Evolutionary conservation across 2,329 filamentous ascomycete species (phyloP), one percentile per base, ranked within the genome.

Genomic region (Diplodia seriata): DNA sequence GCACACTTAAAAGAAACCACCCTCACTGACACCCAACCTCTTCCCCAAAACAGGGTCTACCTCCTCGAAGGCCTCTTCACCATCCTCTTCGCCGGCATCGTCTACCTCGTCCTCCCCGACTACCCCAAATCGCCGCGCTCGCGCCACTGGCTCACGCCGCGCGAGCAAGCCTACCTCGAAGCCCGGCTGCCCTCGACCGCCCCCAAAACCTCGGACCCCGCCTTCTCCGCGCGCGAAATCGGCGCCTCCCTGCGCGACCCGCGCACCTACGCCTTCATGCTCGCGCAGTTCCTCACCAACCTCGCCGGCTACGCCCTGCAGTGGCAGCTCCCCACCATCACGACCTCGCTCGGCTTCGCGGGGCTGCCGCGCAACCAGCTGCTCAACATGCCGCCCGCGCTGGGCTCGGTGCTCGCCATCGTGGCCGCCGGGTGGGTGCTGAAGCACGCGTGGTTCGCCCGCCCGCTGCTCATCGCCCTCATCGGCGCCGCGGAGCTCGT

Each of bases 331-430:
- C 81, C 81, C 0, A 81, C 78, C 0, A 78, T 82, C 38, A 79
- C 80, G 9, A 82, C 81, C 0, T 76, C 75, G 43, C 74, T 83
- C 0, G 81, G 81, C 5, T 82, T 83, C 66, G 78, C 78, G 2
- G 73, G 73, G 1, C 73, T 83, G 18, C 81, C 81, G 0, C 73
- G 76, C 26, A 84, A 83, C 68, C 81, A 83, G 66, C 72, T 83
- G 5, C 76, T 83, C 8, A 81, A 82, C 68, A 81, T 83, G n/a
- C 81, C 81, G 0, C 81, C 81, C 0, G 81, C 81, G 38, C 80
- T 77, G 4, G 79, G 78, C 1, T 78, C 78, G 0, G 77, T 83
- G 2, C 68, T 79, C 0, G 75, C 78, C 0, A 77, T 81, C 29
- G 75, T 82, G 2, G 76, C 82, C 26, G 79, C 77, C 0, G 79